phyloP scores from a whole-genome alignment of 768 basidiomycete genomes.

The Pleurotus pulmonarius region DNA sequence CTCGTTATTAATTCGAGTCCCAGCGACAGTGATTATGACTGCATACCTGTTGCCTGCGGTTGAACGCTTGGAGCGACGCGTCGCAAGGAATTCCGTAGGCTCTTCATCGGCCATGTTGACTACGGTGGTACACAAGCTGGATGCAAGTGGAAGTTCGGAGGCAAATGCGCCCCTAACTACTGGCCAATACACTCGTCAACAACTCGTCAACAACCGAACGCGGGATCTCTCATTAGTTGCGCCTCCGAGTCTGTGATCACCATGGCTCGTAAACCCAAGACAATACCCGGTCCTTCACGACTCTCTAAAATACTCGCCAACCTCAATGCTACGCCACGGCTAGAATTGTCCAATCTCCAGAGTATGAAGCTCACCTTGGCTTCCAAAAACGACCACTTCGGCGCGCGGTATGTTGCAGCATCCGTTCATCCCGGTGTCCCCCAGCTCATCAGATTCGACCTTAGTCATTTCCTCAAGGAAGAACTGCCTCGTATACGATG shows the following conservation, averaged over 20 bases:
- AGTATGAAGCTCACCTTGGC: constrained; percentile 55
- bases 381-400: constrained; percentile 66
- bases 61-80: constrained; percentile 61
- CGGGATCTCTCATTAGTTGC: neutral
- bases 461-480: constrained; percentile 76
- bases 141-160: neutral
- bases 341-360: constrained; percentile 45
- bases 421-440: neutral
- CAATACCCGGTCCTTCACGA: constrained; percentile 40
- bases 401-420: constrained; percentile 53
- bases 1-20: neutral
- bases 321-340: constrained; percentile 49
- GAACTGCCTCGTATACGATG: constrained; percentile 76
- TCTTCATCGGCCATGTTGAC: constrained; percentile 16
- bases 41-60: constrained; percentile 77
- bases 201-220: constrained; percentile 3
- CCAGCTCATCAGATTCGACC: neutral
- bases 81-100: constrained; percentile 43
- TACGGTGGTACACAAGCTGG: neutral
- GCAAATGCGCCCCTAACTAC: neutral
- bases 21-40: neutral
- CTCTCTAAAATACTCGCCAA: constrained; percentile 50
- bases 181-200: neutral
- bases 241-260: neutral
- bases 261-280: constrained; percentile 20